Evolutionary conservation across 768 basidiomycete genomes (phyloP).

Genomic region (Lactarius tabidus): DNA sequence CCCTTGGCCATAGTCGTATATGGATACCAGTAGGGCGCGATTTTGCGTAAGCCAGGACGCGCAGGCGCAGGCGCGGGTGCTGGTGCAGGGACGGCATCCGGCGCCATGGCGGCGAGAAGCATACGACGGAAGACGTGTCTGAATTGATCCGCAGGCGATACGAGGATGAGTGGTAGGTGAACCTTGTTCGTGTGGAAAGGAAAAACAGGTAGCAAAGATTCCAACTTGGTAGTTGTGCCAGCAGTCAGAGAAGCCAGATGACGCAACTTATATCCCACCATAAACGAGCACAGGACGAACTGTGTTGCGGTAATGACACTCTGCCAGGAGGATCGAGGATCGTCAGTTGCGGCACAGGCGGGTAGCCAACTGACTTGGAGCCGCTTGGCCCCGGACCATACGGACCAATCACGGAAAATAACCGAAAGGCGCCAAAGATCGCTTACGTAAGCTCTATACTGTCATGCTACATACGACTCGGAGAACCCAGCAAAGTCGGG

Average conservation of each 20-base stretch:
- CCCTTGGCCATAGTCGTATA: constrained; percentile 92
- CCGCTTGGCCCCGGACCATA: too few species aligned
- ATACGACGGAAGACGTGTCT: constrained; percentile 30
- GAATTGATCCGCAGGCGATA: constrained; percentile 53
- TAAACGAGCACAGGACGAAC: background rate
- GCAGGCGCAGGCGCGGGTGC: constrained; percentile 7
- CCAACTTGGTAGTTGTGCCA: background rate
- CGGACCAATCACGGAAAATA: background rate
- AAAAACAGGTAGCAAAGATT: constrained; percentile 11
- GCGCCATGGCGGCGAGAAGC: constrained; percentile 28
- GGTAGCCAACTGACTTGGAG: too few species aligned
- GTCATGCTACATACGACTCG: too few species aligned
- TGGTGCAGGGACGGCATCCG: constrained; percentile 18
- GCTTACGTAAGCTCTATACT: too few species aligned
- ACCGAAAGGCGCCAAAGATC: too few species aligned
- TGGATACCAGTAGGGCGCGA: constrained; percentile 88
- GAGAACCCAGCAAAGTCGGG: too few species aligned
- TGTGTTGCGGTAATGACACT: background rate
- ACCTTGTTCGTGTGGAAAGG: constrained; percentile 26
- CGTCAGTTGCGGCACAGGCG: background rate
- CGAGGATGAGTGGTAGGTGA: constrained; percentile 42
- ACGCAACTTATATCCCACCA: constrained; percentile 5
- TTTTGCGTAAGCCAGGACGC: constrained; percentile 61
- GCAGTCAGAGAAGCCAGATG: background rate
- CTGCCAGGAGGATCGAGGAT: background rate